Evolutionary conservation across 805 yeast genomes (phyloP).

Genomic region (Metschnikowia corniflorae): DNA sequence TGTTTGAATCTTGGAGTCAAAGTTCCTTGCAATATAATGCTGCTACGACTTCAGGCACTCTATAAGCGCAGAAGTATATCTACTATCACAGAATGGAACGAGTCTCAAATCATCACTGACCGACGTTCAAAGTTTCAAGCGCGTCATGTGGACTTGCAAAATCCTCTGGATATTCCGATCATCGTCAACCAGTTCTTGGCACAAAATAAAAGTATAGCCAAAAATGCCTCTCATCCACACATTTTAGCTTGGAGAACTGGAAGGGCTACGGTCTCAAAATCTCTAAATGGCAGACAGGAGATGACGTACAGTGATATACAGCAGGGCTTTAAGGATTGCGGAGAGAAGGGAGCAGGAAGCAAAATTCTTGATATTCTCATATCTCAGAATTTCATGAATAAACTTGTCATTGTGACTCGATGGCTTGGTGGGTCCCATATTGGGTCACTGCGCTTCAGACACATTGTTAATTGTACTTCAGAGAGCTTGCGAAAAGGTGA

Average conservation of each 20-base stretch:
- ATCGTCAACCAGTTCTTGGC: conserved; percentile 41
- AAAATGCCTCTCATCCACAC: conserved; percentile 62
- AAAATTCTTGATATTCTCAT: conserved; percentile 52
- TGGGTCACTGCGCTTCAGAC: conserved; percentile 69
- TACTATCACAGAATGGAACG: conserved; percentile 27
- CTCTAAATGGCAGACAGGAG: background rate
- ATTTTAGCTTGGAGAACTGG: conserved; percentile 74
- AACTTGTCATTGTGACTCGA: conserved; percentile 65
- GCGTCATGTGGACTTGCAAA: conserved; percentile 42
- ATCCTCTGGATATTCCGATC: conserved; percentile 40
- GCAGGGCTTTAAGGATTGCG: conserved; percentile 67
- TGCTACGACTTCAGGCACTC: no score
- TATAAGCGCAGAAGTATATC: conserved; percentile 4
- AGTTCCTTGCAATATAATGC: no score
- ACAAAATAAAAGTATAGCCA: conserved; percentile 45
- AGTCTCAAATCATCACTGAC: conserved; percentile 32
- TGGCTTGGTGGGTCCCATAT: conserved; percentile 82
- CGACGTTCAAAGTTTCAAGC: conserved; percentile 69
- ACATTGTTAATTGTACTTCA: conserved; percentile 54
- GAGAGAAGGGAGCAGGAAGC: conserved; percentile 73
- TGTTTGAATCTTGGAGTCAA: no score
- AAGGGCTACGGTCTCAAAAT: conserved; percentile 2
- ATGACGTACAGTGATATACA: conserved; percentile 25
- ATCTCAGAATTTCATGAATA: conserved; percentile 46
- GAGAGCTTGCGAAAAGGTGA: conserved; percentile 40